Percentiles rank a stretch among this genome's conserved stretches.
Evolutionary conservation across 805 yeast species (phyloP).

Genomic region (Wickerhamiella siamensis): DNA sequence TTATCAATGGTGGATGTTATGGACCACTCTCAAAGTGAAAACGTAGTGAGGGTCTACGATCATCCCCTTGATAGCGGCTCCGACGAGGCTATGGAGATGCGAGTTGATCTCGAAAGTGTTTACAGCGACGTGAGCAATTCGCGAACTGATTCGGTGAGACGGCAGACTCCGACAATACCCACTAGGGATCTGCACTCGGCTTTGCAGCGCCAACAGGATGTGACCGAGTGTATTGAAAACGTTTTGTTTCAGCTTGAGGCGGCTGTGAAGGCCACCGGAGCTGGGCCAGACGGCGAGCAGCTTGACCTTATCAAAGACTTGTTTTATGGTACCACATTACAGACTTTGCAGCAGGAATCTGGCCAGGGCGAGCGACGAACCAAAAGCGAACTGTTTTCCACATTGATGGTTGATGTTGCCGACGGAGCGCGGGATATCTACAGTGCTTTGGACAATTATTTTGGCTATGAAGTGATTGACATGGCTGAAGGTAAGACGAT

Average conservation of each 20-base stretch:
- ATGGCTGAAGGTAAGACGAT: conserved; percentile 58
- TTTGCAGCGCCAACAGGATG: conserved; percentile 70
- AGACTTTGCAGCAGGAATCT: conserved; percentile 36
- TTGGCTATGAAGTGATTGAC: conserved; percentile 53
- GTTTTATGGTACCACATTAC: conserved; percentile 78
- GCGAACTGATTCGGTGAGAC: no score
- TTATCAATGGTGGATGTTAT: not conserved
- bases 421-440: conserved; percentile 81
- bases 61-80: not conserved
- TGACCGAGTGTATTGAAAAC: conserved; percentile 91
- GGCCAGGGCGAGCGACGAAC: conserved; percentile 30
- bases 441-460: conserved; percentile 77
- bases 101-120: not conserved
- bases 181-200: conserved; percentile 8
- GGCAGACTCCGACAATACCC: no score
- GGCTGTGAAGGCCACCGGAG: conserved; percentile 35
- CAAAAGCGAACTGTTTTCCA: conserved; percentile 61
- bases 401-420: conserved; percentile 71
- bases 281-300: conserved; percentile 50
- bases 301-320: conserved; percentile 62
- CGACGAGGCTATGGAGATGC: not conserved
- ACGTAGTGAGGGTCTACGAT: not conserved
- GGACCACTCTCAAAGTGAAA: not conserved
- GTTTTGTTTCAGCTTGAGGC: conserved; percentile 84
- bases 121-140: not conserved